A percentile compares a stretch with the other conserved stretches of the same genome.
Evolutionary conservation across 1,139 yeast genomes (phyloP).

Genomic region (Saccharomyces hybrid): DNA sequence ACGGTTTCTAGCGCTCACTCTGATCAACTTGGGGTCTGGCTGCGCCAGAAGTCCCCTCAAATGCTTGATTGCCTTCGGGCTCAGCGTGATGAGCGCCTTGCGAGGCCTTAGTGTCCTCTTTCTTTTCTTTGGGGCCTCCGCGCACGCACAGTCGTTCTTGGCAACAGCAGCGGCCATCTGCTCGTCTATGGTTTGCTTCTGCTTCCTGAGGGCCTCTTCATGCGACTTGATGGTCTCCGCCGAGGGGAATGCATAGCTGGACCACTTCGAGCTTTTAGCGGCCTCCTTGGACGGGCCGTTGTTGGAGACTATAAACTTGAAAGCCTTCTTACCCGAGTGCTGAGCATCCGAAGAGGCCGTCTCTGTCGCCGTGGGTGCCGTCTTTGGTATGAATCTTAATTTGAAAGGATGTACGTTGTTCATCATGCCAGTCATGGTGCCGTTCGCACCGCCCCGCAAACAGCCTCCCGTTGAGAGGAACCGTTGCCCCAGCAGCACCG

Average conservation of each 20-base stretch:
- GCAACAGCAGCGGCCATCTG: conserved; percentile 34
- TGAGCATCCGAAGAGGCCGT: neutral
- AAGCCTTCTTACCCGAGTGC: neutral
- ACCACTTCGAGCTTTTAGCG: conserved; percentile 18
- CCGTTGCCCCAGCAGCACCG: neutral
- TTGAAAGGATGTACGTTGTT: conserved; percentile 4
- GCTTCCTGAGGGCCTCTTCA: conserved; percentile 7
- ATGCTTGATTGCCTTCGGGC: conserved; percentile 68
- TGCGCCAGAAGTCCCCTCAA: conserved; percentile 57
- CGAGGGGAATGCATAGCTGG: conserved; percentile 28
- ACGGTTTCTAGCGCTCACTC: conserved; percentile 90
- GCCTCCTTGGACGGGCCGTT: neutral
- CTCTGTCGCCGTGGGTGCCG: neutral
- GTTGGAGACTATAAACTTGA: neutral
- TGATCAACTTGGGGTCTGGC: conserved; percentile 80
- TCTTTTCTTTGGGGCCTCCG: conserved; percentile 31
- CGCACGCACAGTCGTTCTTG: conserved; percentile 1
- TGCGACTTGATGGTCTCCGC: conserved; percentile 13
- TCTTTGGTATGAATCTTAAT: conserved; percentile 5
- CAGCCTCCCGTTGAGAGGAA: neutral
- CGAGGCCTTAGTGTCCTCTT: conserved; percentile 72
- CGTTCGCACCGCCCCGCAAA: neutral
- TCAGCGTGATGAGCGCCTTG: conserved; percentile 77
- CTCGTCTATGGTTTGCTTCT: conserved; percentile 4
- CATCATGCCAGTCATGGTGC: neutral